These are phyloP conservation scores for Alternaria panax DNA, from an alignment of 2,329 filamentous ascomycete genomes.

Conservation along the genomic window DNA sequence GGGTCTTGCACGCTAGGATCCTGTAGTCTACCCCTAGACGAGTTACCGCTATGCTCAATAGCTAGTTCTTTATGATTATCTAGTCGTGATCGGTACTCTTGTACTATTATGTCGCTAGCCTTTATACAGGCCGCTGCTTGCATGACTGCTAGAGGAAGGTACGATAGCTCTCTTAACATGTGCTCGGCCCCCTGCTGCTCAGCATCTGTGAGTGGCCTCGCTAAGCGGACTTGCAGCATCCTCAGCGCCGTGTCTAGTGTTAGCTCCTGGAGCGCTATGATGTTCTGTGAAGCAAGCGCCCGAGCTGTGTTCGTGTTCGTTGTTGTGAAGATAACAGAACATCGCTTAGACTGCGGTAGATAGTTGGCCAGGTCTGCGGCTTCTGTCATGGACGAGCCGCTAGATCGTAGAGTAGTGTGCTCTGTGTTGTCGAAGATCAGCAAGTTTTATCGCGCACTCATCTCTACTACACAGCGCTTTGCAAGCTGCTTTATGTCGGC, in stretches of 20 bases:
- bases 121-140: slow-evolving; percentile 31
- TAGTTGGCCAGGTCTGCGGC: slow-evolving; percentile 19
- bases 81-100: slow-evolving; percentile 23
- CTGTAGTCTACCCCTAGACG: slow-evolving; percentile 39
- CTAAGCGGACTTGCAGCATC: slow-evolving; percentile 27
- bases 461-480: slow-evolving; percentile 16
- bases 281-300: slow-evolving; percentile 22
- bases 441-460: slow-evolving; percentile 9
- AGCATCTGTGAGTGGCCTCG: slow-evolving; percentile 4
- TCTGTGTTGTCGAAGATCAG: slow-evolving; percentile 42
- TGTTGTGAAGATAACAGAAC: slow-evolving; percentile 30
- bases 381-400: slow-evolving; percentile 14
- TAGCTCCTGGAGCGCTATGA: slow-evolving; percentile 24
- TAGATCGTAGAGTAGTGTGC: slow-evolving; percentile 9
- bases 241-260: slow-evolving; percentile 21
- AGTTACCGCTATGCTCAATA: slow-evolving; percentile 39
- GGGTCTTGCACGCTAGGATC: slow-evolving; percentile 44
- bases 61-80: not conserved
- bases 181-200: slow-evolving; percentile 20
- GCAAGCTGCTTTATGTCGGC: slow-evolving; percentile 28
- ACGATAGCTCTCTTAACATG: slow-evolving; percentile 26
- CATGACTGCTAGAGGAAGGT: slow-evolving; percentile 28
- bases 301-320: slow-evolving; percentile 17
- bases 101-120: slow-evolving; percentile 11
- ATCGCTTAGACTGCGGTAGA: slow-evolving; percentile 23